A percentile compares a stretch with the other conserved stretches of the same genome.
These are phyloP conservation scores for Quercus alba DNA, from an alignment of 306 rosid genomes.

Conservation along the genomic window DNA sequence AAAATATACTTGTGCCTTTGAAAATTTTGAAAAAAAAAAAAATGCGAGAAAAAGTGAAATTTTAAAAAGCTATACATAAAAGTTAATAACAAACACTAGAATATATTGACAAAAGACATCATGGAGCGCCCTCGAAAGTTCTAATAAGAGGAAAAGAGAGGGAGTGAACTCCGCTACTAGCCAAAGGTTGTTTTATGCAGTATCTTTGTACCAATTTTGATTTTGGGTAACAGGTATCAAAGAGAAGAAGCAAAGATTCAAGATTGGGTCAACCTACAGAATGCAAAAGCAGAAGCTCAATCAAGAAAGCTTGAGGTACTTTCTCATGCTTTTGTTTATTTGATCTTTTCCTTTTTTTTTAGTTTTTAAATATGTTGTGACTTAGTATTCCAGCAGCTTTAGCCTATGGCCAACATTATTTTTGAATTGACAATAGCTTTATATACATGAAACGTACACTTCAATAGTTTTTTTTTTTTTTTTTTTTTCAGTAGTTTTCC, in stretches of 20 bases:
- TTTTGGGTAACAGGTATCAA: constrained; percentile 59
- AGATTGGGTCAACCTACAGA: constrained; percentile 96
- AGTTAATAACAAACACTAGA: no score
- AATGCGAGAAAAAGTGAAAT: no score
- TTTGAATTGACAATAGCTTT: neutral
- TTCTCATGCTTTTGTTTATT: neutral
- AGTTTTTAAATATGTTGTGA: neutral
- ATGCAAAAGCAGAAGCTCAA: constrained; percentile 96
- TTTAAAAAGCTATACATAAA: no score
- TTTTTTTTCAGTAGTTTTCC: neutral
- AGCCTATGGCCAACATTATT: neutral
- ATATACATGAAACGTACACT: neutral
- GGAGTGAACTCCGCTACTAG: no score
- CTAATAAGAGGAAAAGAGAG: constrained; percentile 61
- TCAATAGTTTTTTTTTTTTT: neutral
- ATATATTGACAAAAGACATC: no score
- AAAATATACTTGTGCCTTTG: no score
- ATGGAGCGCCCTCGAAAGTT: no score
- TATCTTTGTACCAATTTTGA: neutral
- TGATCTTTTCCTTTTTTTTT: neutral
- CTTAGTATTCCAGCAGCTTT: neutral
- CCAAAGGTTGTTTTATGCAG: neutral
- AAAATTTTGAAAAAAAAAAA: no score
- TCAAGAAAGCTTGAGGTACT: constrained; percentile 95
- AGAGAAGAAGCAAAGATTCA: constrained; percentile 96